phyloP scores from a whole-genome alignment of 805 yeast species.

The Candida schatavii region DNA sequence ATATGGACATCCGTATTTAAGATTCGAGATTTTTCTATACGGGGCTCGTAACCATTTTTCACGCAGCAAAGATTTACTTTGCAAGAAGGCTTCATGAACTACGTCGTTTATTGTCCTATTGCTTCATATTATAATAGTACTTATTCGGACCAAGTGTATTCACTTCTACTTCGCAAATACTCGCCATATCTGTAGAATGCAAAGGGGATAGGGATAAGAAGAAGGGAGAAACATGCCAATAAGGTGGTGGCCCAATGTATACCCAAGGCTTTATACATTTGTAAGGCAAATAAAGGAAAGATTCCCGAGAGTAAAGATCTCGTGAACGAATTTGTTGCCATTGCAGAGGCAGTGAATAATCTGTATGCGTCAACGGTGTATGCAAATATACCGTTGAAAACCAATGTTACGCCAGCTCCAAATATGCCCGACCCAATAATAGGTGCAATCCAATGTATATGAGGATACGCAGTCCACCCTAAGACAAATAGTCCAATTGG shows the following conservation, averaged over 20 bases:
- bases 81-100: too few relatives aligned
- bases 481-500: slow-evolving; percentile 80
- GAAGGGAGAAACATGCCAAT: slow-evolving; percentile 48
- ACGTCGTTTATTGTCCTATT: too few relatives aligned
- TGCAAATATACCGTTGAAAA: slow-evolving; percentile 54
- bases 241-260: slow-evolving; percentile 55
- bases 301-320: slow-evolving; percentile 54
- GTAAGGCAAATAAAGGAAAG: slow-evolving; percentile 54
- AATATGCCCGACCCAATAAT: slow-evolving; percentile 37
- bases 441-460: slow-evolving; percentile 69
- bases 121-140: too few relatives aligned
- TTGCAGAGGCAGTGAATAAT: slow-evolving; percentile 55
- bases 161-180: slow-evolving; percentile 22
- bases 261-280: slow-evolving; percentile 46
- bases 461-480: slow-evolving; percentile 70
- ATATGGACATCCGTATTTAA: too few relatives aligned
- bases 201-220: slow-evolving; percentile 56
- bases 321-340: slow-evolving; percentile 56
- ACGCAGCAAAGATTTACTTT: too few relatives aligned
- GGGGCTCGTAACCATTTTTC: slow-evolving; percentile 6
- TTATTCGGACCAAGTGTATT: slow-evolving; percentile 23
- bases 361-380: slow-evolving; percentile 58
- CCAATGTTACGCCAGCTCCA: slow-evolving; percentile 44
- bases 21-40: slow-evolving; percentile 5
- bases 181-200: slow-evolving; percentile 51